A percentile compares a stretch with the other conserved stretches of the same genome.
Evolutionary conservation across 352 stramenopile genomes (phyloP).

Genomic region (Aphanomyces invadans): DNA sequence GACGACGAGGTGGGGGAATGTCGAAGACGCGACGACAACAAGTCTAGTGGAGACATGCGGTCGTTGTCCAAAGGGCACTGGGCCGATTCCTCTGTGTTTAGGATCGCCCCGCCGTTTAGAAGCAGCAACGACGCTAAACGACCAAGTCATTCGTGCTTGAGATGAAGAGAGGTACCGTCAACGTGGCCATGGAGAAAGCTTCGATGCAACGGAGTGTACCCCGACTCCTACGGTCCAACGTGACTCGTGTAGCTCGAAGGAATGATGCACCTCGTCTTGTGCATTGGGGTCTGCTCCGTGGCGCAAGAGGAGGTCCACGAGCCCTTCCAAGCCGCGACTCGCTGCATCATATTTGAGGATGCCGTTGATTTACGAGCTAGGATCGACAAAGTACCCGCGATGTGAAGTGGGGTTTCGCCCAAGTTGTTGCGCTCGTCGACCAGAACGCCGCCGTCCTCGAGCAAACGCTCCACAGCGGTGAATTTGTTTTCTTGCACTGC

Average conservation of each 20-base stretch:
- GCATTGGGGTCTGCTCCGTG: slow-evolving; percentile 44
- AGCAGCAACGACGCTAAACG: slow-evolving; percentile 53
- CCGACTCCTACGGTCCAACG: slow-evolving; percentile 78
- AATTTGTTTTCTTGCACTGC: slow-evolving; percentile 20
- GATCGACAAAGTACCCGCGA: slow-evolving; percentile 30
- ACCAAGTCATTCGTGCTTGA: slow-evolving; percentile 13
- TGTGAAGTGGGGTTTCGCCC: slow-evolving; percentile 66
- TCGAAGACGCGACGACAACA: slow-evolving; percentile 35
- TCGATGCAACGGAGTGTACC: slow-evolving; percentile 71
- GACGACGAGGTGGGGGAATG: slow-evolving; percentile 17
- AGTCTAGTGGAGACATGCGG: slow-evolving; percentile 52
- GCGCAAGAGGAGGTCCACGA: slow-evolving; percentile 46
- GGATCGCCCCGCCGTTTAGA: slow-evolving; percentile 26
- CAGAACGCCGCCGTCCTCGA: slow-evolving; percentile 11
- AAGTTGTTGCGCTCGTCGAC: slow-evolving; percentile 59
- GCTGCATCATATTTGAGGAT: slow-evolving; percentile 23
- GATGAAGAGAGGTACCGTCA: slow-evolving; percentile 39
- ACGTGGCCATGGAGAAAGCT: slow-evolving; percentile 61
- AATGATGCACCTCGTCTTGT: slow-evolving; percentile 64
- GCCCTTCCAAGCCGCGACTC: slow-evolving; percentile 40
- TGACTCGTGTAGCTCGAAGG: too few relatives aligned
- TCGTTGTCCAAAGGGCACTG: slow-evolving; percentile 33
- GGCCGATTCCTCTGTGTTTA: slow-evolving; percentile 10
- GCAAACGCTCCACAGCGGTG: not conserved
- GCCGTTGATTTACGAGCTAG: not conserved